Conservation (phyloP, 202 grass and related monocot species). For the Setaria italica region DNA sequence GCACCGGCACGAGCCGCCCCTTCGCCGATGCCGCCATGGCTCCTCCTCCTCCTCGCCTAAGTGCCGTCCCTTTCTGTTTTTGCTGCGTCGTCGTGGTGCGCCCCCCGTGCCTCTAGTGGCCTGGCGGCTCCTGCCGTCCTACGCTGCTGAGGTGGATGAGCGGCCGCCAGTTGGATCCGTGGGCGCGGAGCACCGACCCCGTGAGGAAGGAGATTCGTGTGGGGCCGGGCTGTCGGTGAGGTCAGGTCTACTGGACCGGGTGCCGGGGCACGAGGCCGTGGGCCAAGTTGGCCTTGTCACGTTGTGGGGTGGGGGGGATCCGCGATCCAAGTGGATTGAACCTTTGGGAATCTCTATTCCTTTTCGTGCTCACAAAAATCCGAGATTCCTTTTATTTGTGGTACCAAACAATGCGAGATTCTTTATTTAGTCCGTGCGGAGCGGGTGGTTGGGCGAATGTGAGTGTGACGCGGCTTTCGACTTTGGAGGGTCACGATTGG, state of each 20-base stretch:
- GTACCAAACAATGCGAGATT: constrained; percentile 5
- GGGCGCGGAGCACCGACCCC: not conserved
- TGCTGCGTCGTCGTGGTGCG: not conserved
- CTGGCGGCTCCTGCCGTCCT: not conserved
- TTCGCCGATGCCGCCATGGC: constrained; percentile 30
- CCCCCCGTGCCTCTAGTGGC: not conserved
- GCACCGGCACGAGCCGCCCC: constrained; percentile 59
- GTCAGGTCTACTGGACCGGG: not conserved
- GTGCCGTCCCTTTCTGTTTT: not conserved
- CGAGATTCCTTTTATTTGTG: constrained; percentile 7
- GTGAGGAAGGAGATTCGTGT: fast-evolving
- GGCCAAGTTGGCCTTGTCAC: not conserved
- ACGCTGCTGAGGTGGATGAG: constrained; percentile 21
- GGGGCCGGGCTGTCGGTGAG: not conserved
- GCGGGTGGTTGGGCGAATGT: too few species aligned
- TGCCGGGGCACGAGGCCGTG: fast-evolving
- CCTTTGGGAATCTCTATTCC: constrained; percentile 34
- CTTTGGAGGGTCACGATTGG: not conserved
- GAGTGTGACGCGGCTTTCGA: not conserved
- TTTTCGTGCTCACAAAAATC: not conserved
- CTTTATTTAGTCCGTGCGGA: not conserved
- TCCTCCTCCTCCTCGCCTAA: not conserved
- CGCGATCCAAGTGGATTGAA: constrained; percentile 40
- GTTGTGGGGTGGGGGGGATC: not conserved
- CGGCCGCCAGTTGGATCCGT: not conserved